These are phyloP conservation scores for Protomyces gravidus DNA, from an alignment of 1,139 yeast species.

Conservation along the genomic window DNA sequence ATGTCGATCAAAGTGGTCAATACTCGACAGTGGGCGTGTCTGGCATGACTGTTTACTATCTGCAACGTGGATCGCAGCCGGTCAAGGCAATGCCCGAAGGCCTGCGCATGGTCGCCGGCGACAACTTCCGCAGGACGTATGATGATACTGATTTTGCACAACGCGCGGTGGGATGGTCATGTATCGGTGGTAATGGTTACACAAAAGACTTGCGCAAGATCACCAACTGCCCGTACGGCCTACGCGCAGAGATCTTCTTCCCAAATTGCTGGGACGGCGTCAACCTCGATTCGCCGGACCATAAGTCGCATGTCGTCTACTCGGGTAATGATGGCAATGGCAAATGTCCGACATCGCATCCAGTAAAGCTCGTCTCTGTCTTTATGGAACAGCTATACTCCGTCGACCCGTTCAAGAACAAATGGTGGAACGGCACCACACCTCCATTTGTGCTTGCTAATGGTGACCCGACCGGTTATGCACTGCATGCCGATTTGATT, in stretches of 20 bases:
- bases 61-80: conserved; percentile 21
- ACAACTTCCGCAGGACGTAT: conserved; percentile 18
- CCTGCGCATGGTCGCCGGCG: conserved; percentile 27
- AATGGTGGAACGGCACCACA: conserved; percentile 27
- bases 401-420: conserved; percentile 17
- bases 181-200: conserved; percentile 26
- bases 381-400: conserved; percentile 28
- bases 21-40: conserved; percentile 18
- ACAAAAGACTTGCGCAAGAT: conserved; percentile 1
- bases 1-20: conserved; percentile 17
- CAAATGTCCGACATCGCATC: conserved; percentile 28
- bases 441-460: conserved; percentile 28
- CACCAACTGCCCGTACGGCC: conserved; percentile 29
- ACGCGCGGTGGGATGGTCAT: conserved; percentile 26
- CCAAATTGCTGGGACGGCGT: conserved; percentile 32
- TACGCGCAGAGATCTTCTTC: conserved; percentile 30
- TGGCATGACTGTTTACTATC: conserved; percentile 28
- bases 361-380: conserved; percentile 22
- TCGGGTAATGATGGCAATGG: conserved; percentile 28
- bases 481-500: conserved; percentile 30
- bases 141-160: conserved; percentile 15
- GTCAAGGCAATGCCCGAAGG: conserved; percentile 26
- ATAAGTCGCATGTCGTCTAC: conserved; percentile 29
- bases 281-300: conserved; percentile 29
- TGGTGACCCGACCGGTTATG: conserved; percentile 31